Base-by-base conservation (phyloP, 352 stramenopile species). In the Globisporangium rhizosaccharum region DNA sequence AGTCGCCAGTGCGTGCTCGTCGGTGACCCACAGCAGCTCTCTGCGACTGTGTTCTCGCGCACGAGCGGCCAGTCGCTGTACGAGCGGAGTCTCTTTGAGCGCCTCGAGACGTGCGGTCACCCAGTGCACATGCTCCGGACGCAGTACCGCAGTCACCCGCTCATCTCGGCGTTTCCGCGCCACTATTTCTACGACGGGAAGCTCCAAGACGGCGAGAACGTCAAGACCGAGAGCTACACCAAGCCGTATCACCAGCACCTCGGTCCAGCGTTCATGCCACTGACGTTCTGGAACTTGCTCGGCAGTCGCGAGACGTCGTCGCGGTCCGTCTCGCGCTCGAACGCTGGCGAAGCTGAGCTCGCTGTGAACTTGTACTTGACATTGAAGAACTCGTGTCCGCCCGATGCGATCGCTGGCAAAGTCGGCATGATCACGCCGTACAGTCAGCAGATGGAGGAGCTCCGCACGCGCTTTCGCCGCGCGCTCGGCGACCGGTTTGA, bases 21-120 rank as follows among this genome's bases (percentile, higher is more conserved):
- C 3, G 92, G 92, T 23, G 92, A 98, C 66, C 92, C 91, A 0
- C 90, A 97, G 63, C 92, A 98, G 60, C 73, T 98, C 18, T 90
- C 87, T 39, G 92, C 92, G n/a, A 98, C 92, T 0, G 87, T 97
- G 0, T 96, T 97, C 60, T 97, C 88, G 25, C 86, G 88, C 49
- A 89, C 84, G 12, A 91, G 85, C 28, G 79, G 75, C 0, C 73
- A 87, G 37, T 94, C 84, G 3, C 75, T 96, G 33, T 97, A 97
- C 60, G 87, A 97, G 48, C 81, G 92, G 25, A 96, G 85, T 85
- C 68, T 98, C 15, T 97, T 98, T 58, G 88, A 97, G 56, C 85
- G 92, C 33, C 66, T 98, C 37, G 90, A 97, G 67, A 87, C 73
- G 37, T 92, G 80, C 44, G 78, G 87, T 1, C 85, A 97, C 57